Base-by-base conservation (phyloP, 495 filamentous ascomycete genomes). In the Penicillium roqueforti region DNA sequence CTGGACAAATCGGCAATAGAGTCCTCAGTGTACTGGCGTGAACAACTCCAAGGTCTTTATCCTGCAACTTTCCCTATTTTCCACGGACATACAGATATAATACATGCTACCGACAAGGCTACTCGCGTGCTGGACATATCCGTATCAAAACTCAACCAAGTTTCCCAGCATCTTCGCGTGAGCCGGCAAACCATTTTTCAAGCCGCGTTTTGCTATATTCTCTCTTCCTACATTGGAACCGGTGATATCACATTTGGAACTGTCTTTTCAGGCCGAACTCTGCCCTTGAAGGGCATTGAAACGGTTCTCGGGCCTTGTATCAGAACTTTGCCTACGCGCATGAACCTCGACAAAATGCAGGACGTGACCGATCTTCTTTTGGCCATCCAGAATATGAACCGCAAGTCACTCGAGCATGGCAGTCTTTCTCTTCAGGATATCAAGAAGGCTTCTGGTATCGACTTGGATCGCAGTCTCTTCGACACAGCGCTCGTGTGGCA, bases 401-500 rank as follows among this genome's bases (percentile, higher is more conserved):
- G 82, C 41, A 76, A 76, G n/a, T 72, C 82, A 34, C 69, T 92
- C 6, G 73, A 76, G 10, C 73, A 88, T 59, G 76, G 74, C 28
- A 69, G 71, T 1, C 54, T 89, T 29, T 77, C 87, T 2, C 70
- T 92, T 14, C 68, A 77, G 0, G 82, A 88, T 16, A 88, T 95
- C 51, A 87, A 83, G 56, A 80, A 76, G 45, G 62, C 66, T 1
- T 80, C 75, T 25, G 77, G 74, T 0, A 54, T 85, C 1, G 66
- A 76, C 13, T 62, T 79, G 1, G 70, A 69, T 0, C 65, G 73
- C 26, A 62, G 60, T 6, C 65, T 89, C 3, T 92, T 89, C 54
- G 86, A 92, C 48, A 78, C 83, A 0, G 72, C 92, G 2, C 76
- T 92, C 44, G 83, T 89, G 6, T 95, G 89, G 76, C 89, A 95